A percentile compares a stretch with the other conserved stretches of the same genome.
Conservation (phyloP, 179 eudicot species). For the Gypsophila paniculata region DNA sequence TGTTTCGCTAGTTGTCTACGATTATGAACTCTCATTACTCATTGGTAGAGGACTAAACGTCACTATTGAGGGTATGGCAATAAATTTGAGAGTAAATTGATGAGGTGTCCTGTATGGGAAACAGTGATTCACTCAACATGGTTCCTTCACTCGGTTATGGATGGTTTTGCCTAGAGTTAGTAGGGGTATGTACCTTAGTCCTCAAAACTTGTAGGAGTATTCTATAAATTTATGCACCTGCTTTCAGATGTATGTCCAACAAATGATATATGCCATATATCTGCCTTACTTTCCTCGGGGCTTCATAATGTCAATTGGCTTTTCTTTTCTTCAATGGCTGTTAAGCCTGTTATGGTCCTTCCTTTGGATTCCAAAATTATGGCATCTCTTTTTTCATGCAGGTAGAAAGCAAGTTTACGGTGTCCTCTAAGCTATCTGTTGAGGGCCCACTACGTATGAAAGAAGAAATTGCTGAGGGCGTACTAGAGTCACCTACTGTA, state of each 20-base stretch:
- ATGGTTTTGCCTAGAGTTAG: constrained; percentile 1
- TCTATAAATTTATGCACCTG: background rate
- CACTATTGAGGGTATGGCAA: background rate
- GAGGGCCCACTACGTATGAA: constrained; percentile 90
- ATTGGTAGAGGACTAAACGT: background rate
- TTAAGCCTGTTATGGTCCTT: background rate
- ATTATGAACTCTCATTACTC: background rate
- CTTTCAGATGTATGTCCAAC: background rate
- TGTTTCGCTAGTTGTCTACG: background rate
- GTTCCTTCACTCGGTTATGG: background rate
- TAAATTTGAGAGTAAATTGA: no score
- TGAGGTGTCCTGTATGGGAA: background rate
- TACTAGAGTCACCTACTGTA: constrained; percentile 57
- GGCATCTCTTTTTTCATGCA: constrained; percentile 35
- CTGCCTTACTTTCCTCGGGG: background rate
- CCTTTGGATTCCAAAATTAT: background rate
- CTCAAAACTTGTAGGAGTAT: background rate
- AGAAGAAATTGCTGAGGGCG: constrained; percentile 72
- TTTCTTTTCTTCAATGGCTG: background rate
- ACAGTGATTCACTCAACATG: background rate
- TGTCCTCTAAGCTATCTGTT: constrained; percentile 56
- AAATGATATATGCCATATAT: background rate
- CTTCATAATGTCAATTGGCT: background rate
- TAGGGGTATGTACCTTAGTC: background rate
- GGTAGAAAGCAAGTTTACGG: constrained; percentile 62